A percentile compares a stretch with the other conserved stretches of the same genome.
phyloP scores from a whole-genome alignment of 805 yeast genomes.

The Saccharomycopsis microspora region DNA sequence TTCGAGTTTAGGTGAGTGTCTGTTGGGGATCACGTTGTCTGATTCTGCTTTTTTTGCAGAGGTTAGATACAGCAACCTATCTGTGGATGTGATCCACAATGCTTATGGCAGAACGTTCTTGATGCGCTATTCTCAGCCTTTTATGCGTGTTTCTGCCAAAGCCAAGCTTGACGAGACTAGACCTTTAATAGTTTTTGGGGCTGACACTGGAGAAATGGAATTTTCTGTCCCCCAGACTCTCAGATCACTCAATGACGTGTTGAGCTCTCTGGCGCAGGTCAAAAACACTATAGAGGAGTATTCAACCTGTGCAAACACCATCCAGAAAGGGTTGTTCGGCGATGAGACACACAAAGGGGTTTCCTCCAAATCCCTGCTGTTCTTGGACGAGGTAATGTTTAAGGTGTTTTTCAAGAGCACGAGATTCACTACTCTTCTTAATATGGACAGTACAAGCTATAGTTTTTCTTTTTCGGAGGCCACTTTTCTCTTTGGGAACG shows the following conservation, averaged over 20 bases:
- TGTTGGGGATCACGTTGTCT: too few relatives aligned
- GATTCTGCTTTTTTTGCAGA: too few relatives aligned
- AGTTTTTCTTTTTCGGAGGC: neutral
- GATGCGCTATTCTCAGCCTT: slow-evolving; percentile 4
- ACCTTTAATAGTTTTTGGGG: slow-evolving; percentile 1
- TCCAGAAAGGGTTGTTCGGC: neutral
- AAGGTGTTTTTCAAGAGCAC: slow-evolving; percentile 1
- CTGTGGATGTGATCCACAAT: slow-evolving; percentile 11
- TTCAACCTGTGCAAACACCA: neutral
- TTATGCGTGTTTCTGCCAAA: neutral
- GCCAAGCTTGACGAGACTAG: neutral
- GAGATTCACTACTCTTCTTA: neutral
- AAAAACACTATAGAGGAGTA: slow-evolving; percentile 3
- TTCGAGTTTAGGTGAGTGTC: too few relatives aligned
- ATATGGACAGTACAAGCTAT: slow-evolving; percentile 3
- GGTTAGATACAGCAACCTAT: too few relatives aligned
- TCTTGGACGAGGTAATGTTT: slow-evolving; percentile 1
- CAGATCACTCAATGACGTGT: slow-evolving; percentile 8
- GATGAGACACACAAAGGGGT: neutral
- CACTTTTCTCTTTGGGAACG: neutral
- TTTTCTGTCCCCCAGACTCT: slow-evolving; percentile 6
- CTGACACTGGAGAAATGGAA: neutral
- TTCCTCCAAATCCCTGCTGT: neutral
- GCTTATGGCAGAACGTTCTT: slow-evolving; percentile 12
- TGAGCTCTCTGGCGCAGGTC: slow-evolving; percentile 4